phyloP scores from a whole-genome alignment of 208 protist species.

The Trypanosoma brucei region DNA sequence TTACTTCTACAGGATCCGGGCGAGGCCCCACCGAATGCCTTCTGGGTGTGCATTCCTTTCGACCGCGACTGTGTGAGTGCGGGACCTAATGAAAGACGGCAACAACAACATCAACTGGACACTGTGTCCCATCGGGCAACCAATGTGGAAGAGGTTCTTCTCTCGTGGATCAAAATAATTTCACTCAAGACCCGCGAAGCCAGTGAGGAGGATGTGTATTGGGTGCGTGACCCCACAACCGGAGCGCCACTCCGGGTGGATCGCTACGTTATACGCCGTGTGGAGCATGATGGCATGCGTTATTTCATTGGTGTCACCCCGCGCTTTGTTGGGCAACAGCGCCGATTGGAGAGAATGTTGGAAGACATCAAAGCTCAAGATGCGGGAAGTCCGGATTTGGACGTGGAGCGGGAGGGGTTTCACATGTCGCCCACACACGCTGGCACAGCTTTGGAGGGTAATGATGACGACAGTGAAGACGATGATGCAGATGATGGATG shows the following conservation, averaged over 20 bases:
- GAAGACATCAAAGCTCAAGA: slow-evolving; percentile 20
- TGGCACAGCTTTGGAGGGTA: too few species aligned
- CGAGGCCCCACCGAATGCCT: slow-evolving; percentile 31
- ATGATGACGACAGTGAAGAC: too few species aligned
- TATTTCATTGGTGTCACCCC: slow-evolving; percentile 77
- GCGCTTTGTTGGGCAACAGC: slow-evolving; percentile 56
- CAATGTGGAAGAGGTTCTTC: slow-evolving; percentile 68
- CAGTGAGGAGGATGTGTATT: slow-evolving; percentile 39
- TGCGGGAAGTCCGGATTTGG: neutral
- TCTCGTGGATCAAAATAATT: slow-evolving; percentile 62
- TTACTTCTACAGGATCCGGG: slow-evolving; percentile 29
- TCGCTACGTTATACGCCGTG: slow-evolving; percentile 67
- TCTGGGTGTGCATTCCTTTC: slow-evolving; percentile 55
- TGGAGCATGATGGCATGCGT: slow-evolving; percentile 64
- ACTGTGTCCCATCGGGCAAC: slow-evolving; percentile 16
- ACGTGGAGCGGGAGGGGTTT: too few species aligned
- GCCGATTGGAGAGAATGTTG: slow-evolving; percentile 39
- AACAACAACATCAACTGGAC: slow-evolving; percentile 7
- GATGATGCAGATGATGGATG: too few species aligned
- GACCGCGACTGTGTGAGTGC: slow-evolving; percentile 40
- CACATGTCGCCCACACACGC: too few species aligned
- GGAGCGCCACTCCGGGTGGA: slow-evolving; percentile 42
- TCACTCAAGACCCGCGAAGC: slow-evolving; percentile 44
- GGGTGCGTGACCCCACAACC: slow-evolving; percentile 47
- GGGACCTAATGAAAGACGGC: slow-evolving; percentile 23